Evolutionary conservation across 129 eudicot species (phyloP).

Genomic region (Centaurea solstitialis): DNA sequence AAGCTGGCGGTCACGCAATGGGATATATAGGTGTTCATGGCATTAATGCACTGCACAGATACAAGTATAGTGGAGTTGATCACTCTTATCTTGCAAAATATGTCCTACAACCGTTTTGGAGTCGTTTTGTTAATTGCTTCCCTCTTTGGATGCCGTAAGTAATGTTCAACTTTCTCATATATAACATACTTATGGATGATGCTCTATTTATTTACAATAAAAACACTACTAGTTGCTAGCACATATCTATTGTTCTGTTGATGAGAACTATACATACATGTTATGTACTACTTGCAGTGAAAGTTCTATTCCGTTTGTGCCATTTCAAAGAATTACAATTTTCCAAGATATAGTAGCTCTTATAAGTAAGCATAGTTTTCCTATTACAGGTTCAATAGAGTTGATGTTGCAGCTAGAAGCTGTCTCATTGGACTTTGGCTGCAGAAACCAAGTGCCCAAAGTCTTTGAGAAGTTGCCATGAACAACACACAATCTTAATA

Average conservation of each 20-base stretch:
- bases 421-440: neutral
- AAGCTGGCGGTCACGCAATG: conserved; percentile 36
- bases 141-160: conserved; percentile 99
- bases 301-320: neutral
- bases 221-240: neutral
- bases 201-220: conserved; percentile 8
- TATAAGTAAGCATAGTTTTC: neutral
- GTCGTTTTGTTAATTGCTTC: conserved; percentile 67
- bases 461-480: neutral
- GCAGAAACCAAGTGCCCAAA: neutral
- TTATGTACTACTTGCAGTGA: neutral
- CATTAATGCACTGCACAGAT: conserved; percentile 65
- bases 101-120: conserved; percentile 91
- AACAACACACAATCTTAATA: neutral
- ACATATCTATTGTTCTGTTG: neutral
- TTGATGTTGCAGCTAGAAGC: neutral
- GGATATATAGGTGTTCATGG: conserved; percentile 93
- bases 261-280: neutral
- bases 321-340: neutral
- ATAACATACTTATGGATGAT: neutral
- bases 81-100: conserved; percentile 85
- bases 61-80: conserved; percentile 98
- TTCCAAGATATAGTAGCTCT: neutral
- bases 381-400: neutral
- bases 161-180: conserved; percentile 16